Base-by-base conservation (phyloP, 306 rosid genomes). In the Prunus persica region DNA sequence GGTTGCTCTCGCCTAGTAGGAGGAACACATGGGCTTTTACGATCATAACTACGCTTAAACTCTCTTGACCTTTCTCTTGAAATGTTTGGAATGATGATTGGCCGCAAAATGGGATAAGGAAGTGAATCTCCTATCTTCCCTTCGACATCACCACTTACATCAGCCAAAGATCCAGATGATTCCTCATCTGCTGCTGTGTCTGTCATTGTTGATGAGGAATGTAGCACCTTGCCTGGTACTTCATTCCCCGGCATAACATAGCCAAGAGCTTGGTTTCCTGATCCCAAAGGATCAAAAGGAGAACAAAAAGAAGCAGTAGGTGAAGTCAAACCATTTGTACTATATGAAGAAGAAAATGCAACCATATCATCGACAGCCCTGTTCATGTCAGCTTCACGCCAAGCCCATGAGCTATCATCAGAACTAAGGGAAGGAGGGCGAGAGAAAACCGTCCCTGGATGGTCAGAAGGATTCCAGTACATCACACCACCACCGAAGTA, bases 321-420 rank as follows among this genome's bases (percentile, higher is more conserved):
- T 67, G 98, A 93, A 50, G 98, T 78, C 87, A 91, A 83, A 75
- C 96, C 97, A 78, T 88, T 92, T 15, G 97, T 93, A 82, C 90
- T 83, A 73, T 89, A 93, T 6, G 98, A 88, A 82, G 98, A 93
- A 68, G 98, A 86, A 82, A 90, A 93, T 62, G 98, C 92, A 87
- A 93, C 98, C 98, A 93, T 93, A 78, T 93, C 98, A 91, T 93
- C 98, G 67, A 93, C 98, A 60, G 96, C 86, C 83, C 93, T 88
- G 81, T 82, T 90, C 92, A 93, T 89, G 87, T 93, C 98, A 75
- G 98, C 98, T 76, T 93, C 98, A 72, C 88, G 93, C 96, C 93
- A 88, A 79, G 98, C 94, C 98, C 96, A 93, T 67, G 88, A 76
- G 84, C 98, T 93, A 85, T 93, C 98, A 83, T 93, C 98, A 69